These are phyloP conservation scores for Alternaria rosae DNA, from an alignment of 2,329 filamentous ascomycete species.

Conservation along the genomic window DNA sequence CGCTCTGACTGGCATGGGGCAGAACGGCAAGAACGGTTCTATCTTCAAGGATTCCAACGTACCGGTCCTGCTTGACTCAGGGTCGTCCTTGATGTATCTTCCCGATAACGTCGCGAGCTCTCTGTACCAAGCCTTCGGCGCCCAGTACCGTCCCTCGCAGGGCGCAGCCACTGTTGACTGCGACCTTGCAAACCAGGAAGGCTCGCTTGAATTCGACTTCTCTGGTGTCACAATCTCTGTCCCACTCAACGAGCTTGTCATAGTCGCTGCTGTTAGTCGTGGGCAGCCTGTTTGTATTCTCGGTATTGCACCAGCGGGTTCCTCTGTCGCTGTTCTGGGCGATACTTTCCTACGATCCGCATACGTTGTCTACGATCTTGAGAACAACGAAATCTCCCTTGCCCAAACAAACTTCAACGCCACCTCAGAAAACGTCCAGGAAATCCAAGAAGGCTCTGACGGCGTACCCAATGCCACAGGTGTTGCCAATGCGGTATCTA, in stretches of 20 bases:
- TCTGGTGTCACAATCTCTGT: conserved; percentile 63
- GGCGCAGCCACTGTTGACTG: conserved; percentile 63
- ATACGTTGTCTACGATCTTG: conserved; percentile 69
- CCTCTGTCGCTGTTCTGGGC: conserved; percentile 61
- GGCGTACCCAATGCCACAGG: conserved; percentile 62
- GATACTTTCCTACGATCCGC: conserved; percentile 70
- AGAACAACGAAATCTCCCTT: conserved; percentile 66
- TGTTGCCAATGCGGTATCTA: conserved; percentile 61
- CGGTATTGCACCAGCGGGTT: conserved; percentile 59
- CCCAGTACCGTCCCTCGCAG: conserved; percentile 51
- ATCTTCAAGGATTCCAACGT: conserved; percentile 53
- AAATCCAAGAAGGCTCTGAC: conserved; percentile 59
- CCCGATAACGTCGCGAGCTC: conserved; percentile 65
- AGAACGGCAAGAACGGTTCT: conserved; percentile 52
- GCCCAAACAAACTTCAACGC: conserved; percentile 69
- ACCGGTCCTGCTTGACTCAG: conserved; percentile 75
- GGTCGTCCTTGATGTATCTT: conserved; percentile 75
- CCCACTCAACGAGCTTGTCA: conserved; percentile 63
- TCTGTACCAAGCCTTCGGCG: conserved; percentile 53
- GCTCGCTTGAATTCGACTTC: conserved; percentile 66
- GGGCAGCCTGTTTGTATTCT: conserved; percentile 56
- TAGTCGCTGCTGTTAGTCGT: conserved; percentile 55
- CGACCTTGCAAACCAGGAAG: conserved; percentile 56
- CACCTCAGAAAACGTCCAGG: conserved; percentile 57
- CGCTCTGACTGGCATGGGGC: conserved; percentile 57